phyloP scores from a whole-genome alignment of 2,329 filamentous ascomycete species.

The Talaromyces sp. region DNA sequence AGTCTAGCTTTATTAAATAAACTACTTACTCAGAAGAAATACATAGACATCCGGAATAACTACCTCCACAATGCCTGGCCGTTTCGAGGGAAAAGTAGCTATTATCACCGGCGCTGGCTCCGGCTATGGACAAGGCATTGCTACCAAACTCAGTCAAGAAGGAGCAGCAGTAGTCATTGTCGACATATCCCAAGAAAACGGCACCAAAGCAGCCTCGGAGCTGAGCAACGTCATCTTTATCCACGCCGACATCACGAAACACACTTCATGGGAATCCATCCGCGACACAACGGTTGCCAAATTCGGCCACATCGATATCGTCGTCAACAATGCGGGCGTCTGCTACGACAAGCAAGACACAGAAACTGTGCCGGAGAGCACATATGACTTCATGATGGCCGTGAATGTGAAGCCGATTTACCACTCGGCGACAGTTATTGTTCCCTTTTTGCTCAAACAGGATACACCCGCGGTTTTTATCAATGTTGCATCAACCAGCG shows the following conservation, averaged over 20 bases:
- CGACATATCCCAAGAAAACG: constrained; percentile 27
- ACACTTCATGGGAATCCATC: constrained; percentile 21
- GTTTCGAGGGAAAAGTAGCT: constrained; percentile 28
- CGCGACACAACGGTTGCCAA: constrained; percentile 13
- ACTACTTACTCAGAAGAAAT: too few species aligned
- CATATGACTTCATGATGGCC: constrained; percentile 33
- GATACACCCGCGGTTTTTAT: constrained; percentile 32
- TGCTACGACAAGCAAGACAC: constrained; percentile 30
- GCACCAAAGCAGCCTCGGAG: constrained; percentile 21
- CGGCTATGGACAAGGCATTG: constrained; percentile 32
- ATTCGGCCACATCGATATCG: constrained; percentile 28
- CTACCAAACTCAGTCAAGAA: constrained; percentile 28
- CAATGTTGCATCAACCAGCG: constrained; percentile 35
- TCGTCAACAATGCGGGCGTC: constrained; percentile 42
- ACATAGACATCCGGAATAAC: too few species aligned
- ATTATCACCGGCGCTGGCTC: constrained; percentile 34
- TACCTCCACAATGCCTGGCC: too few species aligned
- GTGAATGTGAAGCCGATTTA: constrained; percentile 38
- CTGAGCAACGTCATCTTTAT: too few species aligned
- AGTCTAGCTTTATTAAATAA: too few species aligned
- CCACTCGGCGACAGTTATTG: constrained; percentile 24
- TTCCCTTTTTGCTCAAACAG: constrained; percentile 30
- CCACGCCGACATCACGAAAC: constrained; percentile 12
- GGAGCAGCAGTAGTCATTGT: constrained; percentile 31
- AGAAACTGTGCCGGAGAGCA: constrained; percentile 30